Base-by-base conservation (phyloP, 495 filamentous ascomycete genomes). In the Corynascus novoguineensis region DNA sequence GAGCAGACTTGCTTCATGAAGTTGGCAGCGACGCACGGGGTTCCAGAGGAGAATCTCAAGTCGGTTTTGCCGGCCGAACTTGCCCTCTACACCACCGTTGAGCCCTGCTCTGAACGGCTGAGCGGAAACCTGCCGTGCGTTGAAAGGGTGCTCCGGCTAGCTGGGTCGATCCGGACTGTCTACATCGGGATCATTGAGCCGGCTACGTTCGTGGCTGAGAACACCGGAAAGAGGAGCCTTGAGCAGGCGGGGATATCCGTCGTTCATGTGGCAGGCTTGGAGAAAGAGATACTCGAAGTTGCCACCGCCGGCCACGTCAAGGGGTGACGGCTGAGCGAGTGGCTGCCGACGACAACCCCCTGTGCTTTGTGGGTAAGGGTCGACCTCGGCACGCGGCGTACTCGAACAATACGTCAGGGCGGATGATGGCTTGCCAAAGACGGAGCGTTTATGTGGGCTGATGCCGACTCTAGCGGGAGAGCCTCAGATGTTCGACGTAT, bases 1-100 rank as follows among this genome's bases (percentile, higher is more conserved):
- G 93, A 98, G 64, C 90, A 98, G 75, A 89, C 84, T 75, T 92
- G 87, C 66, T 81, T 98, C 49, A 70, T 82, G 37, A 97, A 98
- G 69, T 79, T 86, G 25, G 79, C 84, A n/a, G 63, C 69, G 49
- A 63, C 69, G 46, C 63, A 72, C 48, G 68, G 60, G 38, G 70
- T 86, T 9, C 31, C 75, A 1, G 84, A 87, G 49, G 82, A 82
- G 21, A 60, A 73, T 12, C 74, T 91, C 12, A 70, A 63, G 15
- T 68, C 78, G 12, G 77, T 80, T 0, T 75, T 93, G 0, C 82
- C 84, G 0, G 55, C 67, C 15, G 65, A 69, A 22, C 75, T 86
- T 4, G 78, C 83, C 11, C 75, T 98, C 29, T 97, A 97, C 68
- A 96, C 95, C 1, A 96, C 91, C 0, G 87, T 98, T 76, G 93